Conservation (phyloP, 164 flowering plant genomes). For the Sedum album region DNA sequence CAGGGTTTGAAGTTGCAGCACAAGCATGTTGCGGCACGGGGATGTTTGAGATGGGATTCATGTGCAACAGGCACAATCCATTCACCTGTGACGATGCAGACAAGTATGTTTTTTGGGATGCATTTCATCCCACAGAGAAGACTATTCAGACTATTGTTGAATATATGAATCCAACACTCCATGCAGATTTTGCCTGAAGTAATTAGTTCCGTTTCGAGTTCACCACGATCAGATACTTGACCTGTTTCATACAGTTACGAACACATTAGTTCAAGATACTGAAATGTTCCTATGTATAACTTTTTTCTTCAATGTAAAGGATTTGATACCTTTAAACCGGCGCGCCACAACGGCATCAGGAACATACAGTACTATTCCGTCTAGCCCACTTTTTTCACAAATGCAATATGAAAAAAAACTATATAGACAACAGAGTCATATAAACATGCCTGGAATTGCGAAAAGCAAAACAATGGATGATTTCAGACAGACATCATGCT, state of each 20-base stretch:
- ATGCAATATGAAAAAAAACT: too few relatives aligned
- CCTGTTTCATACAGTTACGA: background rate
- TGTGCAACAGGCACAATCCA: constrained; percentile 23
- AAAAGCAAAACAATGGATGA: too few relatives aligned
- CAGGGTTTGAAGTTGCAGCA: too few relatives aligned
- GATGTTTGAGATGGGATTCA: constrained; percentile 39
- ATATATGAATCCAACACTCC: constrained; percentile 4
- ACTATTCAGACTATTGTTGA: constrained; percentile 25
- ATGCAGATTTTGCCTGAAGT: background rate
- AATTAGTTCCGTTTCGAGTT: background rate
- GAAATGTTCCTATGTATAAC: background rate
- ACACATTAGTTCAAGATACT: background rate
- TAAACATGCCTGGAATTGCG: too few relatives aligned
- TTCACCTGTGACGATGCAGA: constrained; percentile 38
- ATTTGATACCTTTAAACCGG: too few relatives aligned
- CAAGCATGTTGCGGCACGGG: constrained; percentile 49
- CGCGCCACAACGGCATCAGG: too few relatives aligned
- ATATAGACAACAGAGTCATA: too few relatives aligned
- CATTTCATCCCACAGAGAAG: constrained; percentile 47
- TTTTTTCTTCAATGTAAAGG: background rate
- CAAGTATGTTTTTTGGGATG: too few relatives aligned
- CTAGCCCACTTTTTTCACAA: too few relatives aligned
- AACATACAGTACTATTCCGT: too few relatives aligned
- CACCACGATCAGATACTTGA: background rate
- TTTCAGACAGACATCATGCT: background rate